A percentile compares a stretch with the other conserved stretches of the same genome.
These are phyloP conservation scores for Suhomyces sp. DNA, from an alignment of 805 yeast genomes.

Conservation along the genomic window DNA sequence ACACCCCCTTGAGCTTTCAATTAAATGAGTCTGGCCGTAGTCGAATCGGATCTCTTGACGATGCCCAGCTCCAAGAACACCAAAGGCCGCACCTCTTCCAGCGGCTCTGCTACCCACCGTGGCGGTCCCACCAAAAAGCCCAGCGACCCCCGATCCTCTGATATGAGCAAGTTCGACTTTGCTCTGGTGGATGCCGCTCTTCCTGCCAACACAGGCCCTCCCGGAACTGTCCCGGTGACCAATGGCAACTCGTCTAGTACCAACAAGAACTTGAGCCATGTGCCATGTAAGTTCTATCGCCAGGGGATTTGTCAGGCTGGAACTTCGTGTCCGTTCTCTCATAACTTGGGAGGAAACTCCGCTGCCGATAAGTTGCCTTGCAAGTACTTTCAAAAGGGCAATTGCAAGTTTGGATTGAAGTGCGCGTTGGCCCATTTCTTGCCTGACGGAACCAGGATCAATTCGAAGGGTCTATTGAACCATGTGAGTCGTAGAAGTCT, in stretches of 20 bases:
- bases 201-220: conserved; percentile 39
- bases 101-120: neutral
- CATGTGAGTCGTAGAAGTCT: conserved; percentile 1
- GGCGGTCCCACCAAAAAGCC: neutral
- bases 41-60: conserved; percentile 1
- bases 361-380: conserved; percentile 65
- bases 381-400: conserved; percentile 94
- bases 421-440: conserved; percentile 91
- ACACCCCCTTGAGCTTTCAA: no score
- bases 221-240: conserved; percentile 23
- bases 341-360: conserved; percentile 56
- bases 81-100: neutral
- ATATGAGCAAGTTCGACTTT: conserved; percentile 10
- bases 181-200: conserved; percentile 17
- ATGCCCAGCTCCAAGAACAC: conserved; percentile 1
- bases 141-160: conserved; percentile 1
- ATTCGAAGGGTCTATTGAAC: conserved; percentile 33
- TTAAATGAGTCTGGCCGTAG: neutral
- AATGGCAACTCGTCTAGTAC: conserved; percentile 9
- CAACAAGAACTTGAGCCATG: conserved; percentile 72
- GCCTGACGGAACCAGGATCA: conserved; percentile 85
- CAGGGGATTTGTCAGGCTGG: conserved; percentile 98
- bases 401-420: conserved; percentile 90
- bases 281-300: conserved; percentile 89
- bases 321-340: conserved; percentile 85